A percentile compares a stretch with the other conserved stretches of the same genome.
Conservation (phyloP, 768 basidiomycete genomes). For the Hericium rajendrae region DNA sequence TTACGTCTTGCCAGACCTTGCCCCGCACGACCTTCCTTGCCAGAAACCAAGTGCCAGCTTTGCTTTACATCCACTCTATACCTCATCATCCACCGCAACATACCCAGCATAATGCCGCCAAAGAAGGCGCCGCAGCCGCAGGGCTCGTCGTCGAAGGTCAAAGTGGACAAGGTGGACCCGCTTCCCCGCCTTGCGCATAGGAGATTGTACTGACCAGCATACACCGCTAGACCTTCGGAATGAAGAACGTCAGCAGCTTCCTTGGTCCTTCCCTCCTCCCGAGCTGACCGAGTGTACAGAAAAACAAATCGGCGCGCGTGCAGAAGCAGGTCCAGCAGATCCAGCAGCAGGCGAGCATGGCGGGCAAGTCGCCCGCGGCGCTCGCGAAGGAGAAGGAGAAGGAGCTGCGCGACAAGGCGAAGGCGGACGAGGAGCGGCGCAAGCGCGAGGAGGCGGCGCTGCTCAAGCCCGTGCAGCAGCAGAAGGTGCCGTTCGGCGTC, state of each 20-base stretch:
- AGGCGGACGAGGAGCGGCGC: slow-evolving; percentile 73
- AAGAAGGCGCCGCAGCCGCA: slow-evolving; percentile 53
- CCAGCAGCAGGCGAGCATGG: slow-evolving; percentile 60
- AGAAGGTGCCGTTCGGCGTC: slow-evolving; percentile 90
- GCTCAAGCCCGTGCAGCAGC: slow-evolving; percentile 68
- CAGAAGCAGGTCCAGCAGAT: slow-evolving; percentile 77
- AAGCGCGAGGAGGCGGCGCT: slow-evolving; percentile 79
- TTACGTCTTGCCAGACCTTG: too few relatives aligned
- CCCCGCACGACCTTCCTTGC: too few relatives aligned
- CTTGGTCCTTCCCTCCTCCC: neutral
- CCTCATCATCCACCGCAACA: too few relatives aligned
- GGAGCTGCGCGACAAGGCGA: slow-evolving; percentile 62
- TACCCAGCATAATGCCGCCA: slow-evolving; percentile 53
- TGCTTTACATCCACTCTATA: too few relatives aligned
- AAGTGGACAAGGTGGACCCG: slow-evolving; percentile 66
- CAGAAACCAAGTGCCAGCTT: too few relatives aligned
- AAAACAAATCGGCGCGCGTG: slow-evolving; percentile 92
- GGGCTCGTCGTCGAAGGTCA: slow-evolving; percentile 54
- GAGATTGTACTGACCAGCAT: slow-evolving; percentile 18
- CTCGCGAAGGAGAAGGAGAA: slow-evolving; percentile 86
- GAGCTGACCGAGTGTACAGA: slow-evolving; percentile 32
- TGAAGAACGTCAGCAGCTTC: slow-evolving; percentile 65
- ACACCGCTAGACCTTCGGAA: slow-evolving; percentile 61
- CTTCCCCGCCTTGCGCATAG: slow-evolving; percentile 12
- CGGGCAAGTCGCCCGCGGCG: slow-evolving; percentile 73